A percentile compares a stretch with the other conserved stretches of the same genome.
These are phyloP conservation scores for Diaporthe ampelina DNA, from an alignment of 2,329 filamentous ascomycete species.

Conservation along the genomic window DNA sequence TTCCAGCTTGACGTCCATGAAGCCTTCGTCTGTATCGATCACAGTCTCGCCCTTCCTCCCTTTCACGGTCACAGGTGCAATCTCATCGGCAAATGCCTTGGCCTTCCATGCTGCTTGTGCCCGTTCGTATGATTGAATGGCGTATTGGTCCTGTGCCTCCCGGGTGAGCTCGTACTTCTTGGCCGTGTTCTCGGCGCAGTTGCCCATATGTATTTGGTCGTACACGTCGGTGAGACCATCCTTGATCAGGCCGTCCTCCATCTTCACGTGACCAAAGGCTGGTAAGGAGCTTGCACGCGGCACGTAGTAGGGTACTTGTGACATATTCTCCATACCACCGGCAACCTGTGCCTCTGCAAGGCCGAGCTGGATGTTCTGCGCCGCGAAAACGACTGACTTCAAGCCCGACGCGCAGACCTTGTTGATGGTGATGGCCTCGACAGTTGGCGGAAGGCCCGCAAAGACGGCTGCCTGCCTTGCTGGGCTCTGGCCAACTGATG, in stretches of 20 bases:
- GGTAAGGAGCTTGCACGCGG: slow-evolving; percentile 85
- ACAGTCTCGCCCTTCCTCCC: slow-evolving; percentile 86
- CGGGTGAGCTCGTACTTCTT: slow-evolving; percentile 87
- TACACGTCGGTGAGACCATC: slow-evolving; percentile 98
- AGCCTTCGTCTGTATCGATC: slow-evolving; percentile 89
- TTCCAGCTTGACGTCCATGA: slow-evolving; percentile 86
- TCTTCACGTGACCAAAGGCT: slow-evolving; percentile 86
- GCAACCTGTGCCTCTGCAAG: slow-evolving; percentile 90
- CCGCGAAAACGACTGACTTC: slow-evolving; percentile 91
- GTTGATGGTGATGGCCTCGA: slow-evolving; percentile 95
- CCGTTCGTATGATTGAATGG: slow-evolving; percentile 89
- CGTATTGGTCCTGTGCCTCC: slow-evolving; percentile 91
- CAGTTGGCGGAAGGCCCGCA: slow-evolving; percentile 82
- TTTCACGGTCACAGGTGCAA: slow-evolving; percentile 88
- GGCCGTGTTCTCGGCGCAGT: slow-evolving; percentile 94
- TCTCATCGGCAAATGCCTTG: slow-evolving; percentile 88
- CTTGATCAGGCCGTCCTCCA: slow-evolving; percentile 94
- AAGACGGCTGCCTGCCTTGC: slow-evolving; percentile 92
- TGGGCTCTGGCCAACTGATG: slow-evolving; percentile 86
- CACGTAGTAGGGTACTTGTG: slow-evolving; percentile 90
- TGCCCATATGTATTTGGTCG: slow-evolving; percentile 97
- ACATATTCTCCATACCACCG: slow-evolving; percentile 99
- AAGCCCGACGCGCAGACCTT: slow-evolving; percentile 97
- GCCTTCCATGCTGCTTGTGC: slow-evolving; percentile 91
- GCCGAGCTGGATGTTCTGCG: slow-evolving; percentile 94